Evolutionary conservation across 495 filamentous ascomycete genomes (phyloP).

Genomic region (Neurospora sp.): DNA sequence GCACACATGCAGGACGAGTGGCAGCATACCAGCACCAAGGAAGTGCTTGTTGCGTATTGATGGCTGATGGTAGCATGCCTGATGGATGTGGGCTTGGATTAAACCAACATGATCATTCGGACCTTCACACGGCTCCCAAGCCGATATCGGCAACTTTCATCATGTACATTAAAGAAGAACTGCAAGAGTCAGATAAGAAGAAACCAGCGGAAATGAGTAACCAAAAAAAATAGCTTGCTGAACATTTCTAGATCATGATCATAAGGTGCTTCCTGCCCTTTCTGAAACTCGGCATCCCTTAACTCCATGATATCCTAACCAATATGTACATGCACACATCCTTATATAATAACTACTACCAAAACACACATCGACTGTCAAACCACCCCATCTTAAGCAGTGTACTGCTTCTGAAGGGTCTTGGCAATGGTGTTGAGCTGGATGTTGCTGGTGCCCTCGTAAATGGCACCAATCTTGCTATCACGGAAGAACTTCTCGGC

Average conservation of each 20-base stretch:
- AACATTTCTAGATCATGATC: background rate
- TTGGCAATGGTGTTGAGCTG: constrained; percentile 87
- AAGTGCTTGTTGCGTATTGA: background rate
- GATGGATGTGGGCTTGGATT: background rate
- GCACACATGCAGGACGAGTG: background rate
- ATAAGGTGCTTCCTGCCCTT: background rate
- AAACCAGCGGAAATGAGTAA: background rate
- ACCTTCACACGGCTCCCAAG: background rate
- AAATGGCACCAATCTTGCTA: constrained; percentile 97
- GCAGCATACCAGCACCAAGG: background rate
- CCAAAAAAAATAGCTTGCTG: background rate
- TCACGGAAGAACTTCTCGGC: constrained; percentile 98
- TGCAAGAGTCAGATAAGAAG: background rate
- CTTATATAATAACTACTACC: constrained; percentile 1
- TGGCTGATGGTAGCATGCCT: background rate
- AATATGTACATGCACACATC: background rate
- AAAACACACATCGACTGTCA: constrained; percentile 5
- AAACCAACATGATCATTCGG: background rate
- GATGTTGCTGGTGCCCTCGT: constrained; percentile 79
- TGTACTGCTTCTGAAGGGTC: constrained; percentile 85
- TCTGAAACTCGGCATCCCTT: background rate
- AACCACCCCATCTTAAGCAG: constrained; percentile 12
- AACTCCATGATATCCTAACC: background rate
- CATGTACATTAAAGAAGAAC: background rate
- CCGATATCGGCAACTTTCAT: background rate